Conservation (phyloP, 2,329 filamentous ascomycete genomes). For the Cryphonectria parasitica region DNA sequence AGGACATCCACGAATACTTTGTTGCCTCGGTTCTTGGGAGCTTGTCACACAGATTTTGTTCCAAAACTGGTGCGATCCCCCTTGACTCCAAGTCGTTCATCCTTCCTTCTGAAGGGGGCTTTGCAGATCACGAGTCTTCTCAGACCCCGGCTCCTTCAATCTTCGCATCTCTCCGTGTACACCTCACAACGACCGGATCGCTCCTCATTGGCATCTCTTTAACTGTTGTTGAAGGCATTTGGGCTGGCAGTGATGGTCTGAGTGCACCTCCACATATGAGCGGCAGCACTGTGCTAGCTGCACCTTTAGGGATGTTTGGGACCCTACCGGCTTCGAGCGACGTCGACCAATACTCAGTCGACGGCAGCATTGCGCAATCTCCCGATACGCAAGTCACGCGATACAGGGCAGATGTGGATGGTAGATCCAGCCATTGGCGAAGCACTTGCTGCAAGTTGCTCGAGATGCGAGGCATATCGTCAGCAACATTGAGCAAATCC, state of each 20-base stretch:
- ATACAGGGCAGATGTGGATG: conserved; percentile 45
- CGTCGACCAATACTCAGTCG: conserved; percentile 40
- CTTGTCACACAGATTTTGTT: conserved; percentile 55
- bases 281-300: conserved; percentile 54
- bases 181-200: conserved; percentile 59
- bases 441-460: conserved; percentile 55
- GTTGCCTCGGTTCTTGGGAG: conserved; percentile 56
- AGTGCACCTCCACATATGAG: conserved; percentile 45
- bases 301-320: conserved; percentile 57
- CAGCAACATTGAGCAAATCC: conserved; percentile 47
- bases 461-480: conserved; percentile 53
- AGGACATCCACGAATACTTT: conserved; percentile 58
- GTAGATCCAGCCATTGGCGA: conserved; percentile 52
- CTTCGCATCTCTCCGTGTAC: conserved; percentile 55
- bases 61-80: conserved; percentile 52
- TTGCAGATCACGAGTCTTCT: conserved; percentile 37
- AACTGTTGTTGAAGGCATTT: conserved; percentile 51
- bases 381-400: conserved; percentile 57
- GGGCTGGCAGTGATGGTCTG: conserved; percentile 49
- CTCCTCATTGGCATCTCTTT: conserved; percentile 56
- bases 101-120: conserved; percentile 41
- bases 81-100: conserved; percentile 58
- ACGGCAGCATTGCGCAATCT: conserved; percentile 50
- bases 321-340: conserved; percentile 44
- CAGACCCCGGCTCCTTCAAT: conserved; percentile 40